Conservation (phyloP, 2,329 filamentous ascomycete genomes). For the Helicocarpus griseus region DNA sequence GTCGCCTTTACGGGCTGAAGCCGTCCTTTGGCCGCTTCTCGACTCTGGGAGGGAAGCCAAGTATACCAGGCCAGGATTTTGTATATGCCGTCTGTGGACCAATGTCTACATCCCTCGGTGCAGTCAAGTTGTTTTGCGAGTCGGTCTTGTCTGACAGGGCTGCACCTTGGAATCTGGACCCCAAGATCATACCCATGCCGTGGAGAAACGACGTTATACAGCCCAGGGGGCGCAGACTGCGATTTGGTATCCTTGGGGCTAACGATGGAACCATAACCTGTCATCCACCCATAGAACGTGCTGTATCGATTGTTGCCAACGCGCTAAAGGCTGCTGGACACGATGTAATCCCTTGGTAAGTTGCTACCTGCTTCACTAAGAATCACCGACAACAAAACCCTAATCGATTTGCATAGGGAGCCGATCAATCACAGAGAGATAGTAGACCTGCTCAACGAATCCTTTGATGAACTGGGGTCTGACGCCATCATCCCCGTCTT, state of each 20-base stretch:
- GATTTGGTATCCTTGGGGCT: slow-evolving; percentile 28
- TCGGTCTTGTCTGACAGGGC: slow-evolving; percentile 25
- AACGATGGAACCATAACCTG: slow-evolving; percentile 27
- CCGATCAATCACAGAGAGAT: slow-evolving; percentile 25
- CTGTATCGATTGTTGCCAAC: slow-evolving; percentile 22
- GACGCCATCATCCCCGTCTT: slow-evolving; percentile 24
- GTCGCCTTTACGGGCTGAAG: slow-evolving; percentile 30
- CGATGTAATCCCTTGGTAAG: slow-evolving; percentile 26
- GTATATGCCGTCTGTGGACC: slow-evolving; percentile 31
- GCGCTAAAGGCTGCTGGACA: slow-evolving; percentile 28
- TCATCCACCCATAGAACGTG: slow-evolving; percentile 30
- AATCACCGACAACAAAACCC: not conserved
- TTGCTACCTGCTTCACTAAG: slow-evolving; percentile 2
- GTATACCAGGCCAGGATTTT: slow-evolving; percentile 31
- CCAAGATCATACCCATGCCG: slow-evolving; percentile 30
- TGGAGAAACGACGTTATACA: slow-evolving; percentile 27
- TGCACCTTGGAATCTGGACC: slow-evolving; percentile 30
- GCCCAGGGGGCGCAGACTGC: slow-evolving; percentile 26
- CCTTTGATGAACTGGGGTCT: slow-evolving; percentile 25
- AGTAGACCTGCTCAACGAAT: slow-evolving; percentile 16
- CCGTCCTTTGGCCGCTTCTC: slow-evolving; percentile 31
- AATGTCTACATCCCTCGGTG: slow-evolving; percentile 26
- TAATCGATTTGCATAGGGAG: slow-evolving; percentile 12
- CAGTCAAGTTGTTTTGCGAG: slow-evolving; percentile 27
- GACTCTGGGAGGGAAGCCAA: slow-evolving; percentile 25